Base-by-base conservation (phyloP, 441 rosid species). In the Brassica balearica region DNA sequence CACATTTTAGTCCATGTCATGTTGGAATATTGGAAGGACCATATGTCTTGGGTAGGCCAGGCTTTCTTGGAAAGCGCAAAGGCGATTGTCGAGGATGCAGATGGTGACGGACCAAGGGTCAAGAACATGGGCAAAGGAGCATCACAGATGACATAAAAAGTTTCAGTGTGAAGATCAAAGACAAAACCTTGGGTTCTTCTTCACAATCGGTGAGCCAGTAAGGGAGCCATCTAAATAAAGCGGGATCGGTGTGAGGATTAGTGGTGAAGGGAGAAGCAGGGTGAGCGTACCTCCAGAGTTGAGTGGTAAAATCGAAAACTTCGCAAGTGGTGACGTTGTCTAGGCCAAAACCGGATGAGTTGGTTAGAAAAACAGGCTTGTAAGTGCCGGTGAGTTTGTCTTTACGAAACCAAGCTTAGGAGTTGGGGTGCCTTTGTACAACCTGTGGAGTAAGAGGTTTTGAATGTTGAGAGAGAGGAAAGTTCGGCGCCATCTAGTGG, bases 101-200 rank as follows among this genome's bases (percentile, higher is more conserved):
- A 51, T 51, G 58, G 58, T 51, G 58, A 51, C 19, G 27, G 27
- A 23, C 17, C 17, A 3, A 51, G 3, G 58, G 58, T 51, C 58
- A 51, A 51, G 58, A 51, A 51, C 58, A 51, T 51, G 58, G 58
- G 58, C 3, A 55, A 55, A 55, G 23, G 60, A 55, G 60, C 60
- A 15, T 55, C 0, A 7, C 60, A 55, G 9, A 55, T 15, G 60
- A 55, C 60, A 55, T 55, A 10, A 17, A 55, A 55, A 55, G 60
- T 55, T 55, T 55, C 60, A 2, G 22, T 15, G 59, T 55, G 60
- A 55, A 55, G 60, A 55, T 55, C 60, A 55, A 55, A 55, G 60
- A 55, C 60, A 55, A 15, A 55, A 55, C 60, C 22, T 55, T 55
- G 60, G 60, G 59, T 17, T 17, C 17, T 14, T 15, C 20, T 53